Evolutionary conservation across 805 yeast species (phyloP), one percentile per base, ranked within the genome.

Genomic region (Ogataea saltuana): DNA sequence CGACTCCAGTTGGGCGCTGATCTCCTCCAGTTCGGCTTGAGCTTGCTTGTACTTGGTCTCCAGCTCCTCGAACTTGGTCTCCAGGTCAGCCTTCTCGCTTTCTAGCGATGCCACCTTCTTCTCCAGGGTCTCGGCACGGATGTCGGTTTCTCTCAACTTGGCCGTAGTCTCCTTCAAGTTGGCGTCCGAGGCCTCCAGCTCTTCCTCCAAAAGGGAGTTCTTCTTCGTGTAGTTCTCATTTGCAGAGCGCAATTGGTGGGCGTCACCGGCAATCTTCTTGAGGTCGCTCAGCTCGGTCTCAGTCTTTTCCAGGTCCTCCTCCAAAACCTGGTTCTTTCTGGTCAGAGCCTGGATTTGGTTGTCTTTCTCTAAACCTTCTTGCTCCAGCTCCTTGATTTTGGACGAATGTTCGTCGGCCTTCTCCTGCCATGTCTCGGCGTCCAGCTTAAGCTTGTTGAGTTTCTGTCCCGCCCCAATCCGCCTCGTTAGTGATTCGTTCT

Each of bases 351-450:
- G 89, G 68, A 93, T 88, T 68, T 88, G 93, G 74, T 93, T 91
- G 68, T 93, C 99, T 74, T 90, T 90, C 56, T 88, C 91, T 55
- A 87, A 74, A 64, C 79, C 78, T 63, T 88, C 96, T 72, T 91
- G 97, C 70, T 91, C 98, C 68, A 91, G 76, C 63, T 76, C 84
- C 77, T 90, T 93, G 72, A 86, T 81, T 67, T 82, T 83, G 51
- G 76, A 81, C 49, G 81, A 70, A 60, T 86, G 78, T 60, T 87
- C 96, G 63, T 93, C 99, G 49, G 93, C 83, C 75, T 89, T 88
- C 68, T 88, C 97, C 75, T 91, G 97, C 88, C 99, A 95, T 59
- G 84, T 75, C 74, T 93, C 99, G 55, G 96, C 91, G 66, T 93
- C 98, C 60, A 87, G 75, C 72, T 91, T 90, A 69, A 93, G 81